Base-by-base conservation (phyloP, 2,329 filamentous ascomycete species). In the Fusarium clavum region DNA sequence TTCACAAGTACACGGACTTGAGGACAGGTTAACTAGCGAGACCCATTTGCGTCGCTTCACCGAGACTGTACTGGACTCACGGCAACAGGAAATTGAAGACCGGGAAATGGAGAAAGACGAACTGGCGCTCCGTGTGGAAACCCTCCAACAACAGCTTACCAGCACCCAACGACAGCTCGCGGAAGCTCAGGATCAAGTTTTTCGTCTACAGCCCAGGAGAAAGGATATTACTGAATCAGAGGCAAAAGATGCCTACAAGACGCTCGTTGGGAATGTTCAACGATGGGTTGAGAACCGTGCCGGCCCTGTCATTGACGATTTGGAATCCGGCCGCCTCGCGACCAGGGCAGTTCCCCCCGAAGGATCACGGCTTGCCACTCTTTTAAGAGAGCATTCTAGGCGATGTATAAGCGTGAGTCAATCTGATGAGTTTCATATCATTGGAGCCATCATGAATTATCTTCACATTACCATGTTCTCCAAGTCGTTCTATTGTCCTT, bases 361-460 rank as follows among this genome's bases (percentile, higher is more conserved):
- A 57, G 76, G 78, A 13, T 65, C 73, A 24, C 76, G 77, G 30
- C 76, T 81, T 38, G 73, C 77, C 25, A 74, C 77, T 2, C 67
- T 81, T n/a, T 67, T 81, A 45, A 75, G 78, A 40, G 79, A 81
- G 47, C 76, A 80, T 11, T 79, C 78, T 4, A 78, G 77, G 43
- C 73, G 77, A 22, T 78, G 76, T 51, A 57, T 81, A 27, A 73
- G 58, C 25, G 64, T 77, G 24, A 73, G 75, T 20, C 70, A 77
- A 53, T 74, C 78, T 22, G 79, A 81, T 40, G 78, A 79, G 59
- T 78, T 79, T 55, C 79, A 80, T 48, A 74, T 80, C 48, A 77
- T 77, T 38, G 78, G 75, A 12, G 69, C 75, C 40, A 79, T 81
- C 54, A 80, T 81, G 79, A 79, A 81, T 64, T 81, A 80, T 60